These are phyloP conservation scores for Firmiana major DNA, from an alignment of 345 rosid genomes.

Conservation along the genomic window DNA sequence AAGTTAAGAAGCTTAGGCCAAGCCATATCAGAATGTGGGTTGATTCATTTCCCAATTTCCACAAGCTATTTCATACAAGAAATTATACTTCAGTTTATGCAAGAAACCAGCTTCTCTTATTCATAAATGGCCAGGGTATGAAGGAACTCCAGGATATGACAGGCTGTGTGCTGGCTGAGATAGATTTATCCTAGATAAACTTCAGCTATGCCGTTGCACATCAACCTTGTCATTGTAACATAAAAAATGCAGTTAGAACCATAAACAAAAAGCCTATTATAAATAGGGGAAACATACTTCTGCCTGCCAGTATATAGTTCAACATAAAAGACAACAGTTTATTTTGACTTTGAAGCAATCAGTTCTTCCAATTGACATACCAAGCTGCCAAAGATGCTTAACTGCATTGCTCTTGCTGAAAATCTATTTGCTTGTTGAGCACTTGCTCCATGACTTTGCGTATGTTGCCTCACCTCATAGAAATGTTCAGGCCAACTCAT, in stretches of 20 bases:
- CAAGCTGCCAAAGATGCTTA: constrained; percentile 78
- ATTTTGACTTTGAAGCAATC: background rate
- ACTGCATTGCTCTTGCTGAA: constrained; percentile 74
- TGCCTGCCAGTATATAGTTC: background rate
- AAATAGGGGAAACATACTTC: background rate
- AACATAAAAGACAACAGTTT: background rate
- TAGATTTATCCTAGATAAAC: constrained; percentile 31
- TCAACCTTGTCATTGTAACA: constrained; percentile 42
- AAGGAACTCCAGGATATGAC: constrained; percentile 36
- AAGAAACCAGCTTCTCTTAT: background rate
- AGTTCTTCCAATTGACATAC: constrained; percentile 31
- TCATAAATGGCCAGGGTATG: constrained; percentile 18
- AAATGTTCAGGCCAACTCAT: constrained; percentile 23
- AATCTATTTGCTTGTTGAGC: constrained; percentile 40
- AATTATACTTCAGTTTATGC: too few relatives aligned
- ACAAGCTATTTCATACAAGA: background rate
- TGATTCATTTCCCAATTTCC: background rate
- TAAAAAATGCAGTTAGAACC: background rate
- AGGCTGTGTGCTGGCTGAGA: constrained; percentile 40
- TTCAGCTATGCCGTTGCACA: constrained; percentile 27
- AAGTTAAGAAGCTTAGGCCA: background rate
- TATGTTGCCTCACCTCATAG: constrained; percentile 19
- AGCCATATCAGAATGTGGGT: background rate
- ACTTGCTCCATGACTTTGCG: constrained; percentile 20
- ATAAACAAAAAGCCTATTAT: constrained; percentile 2